Evolutionary conservation across 306 rosid species (phyloP), one percentile per base, ranked within the genome.

Genomic region (Cercis canadensis): DNA sequence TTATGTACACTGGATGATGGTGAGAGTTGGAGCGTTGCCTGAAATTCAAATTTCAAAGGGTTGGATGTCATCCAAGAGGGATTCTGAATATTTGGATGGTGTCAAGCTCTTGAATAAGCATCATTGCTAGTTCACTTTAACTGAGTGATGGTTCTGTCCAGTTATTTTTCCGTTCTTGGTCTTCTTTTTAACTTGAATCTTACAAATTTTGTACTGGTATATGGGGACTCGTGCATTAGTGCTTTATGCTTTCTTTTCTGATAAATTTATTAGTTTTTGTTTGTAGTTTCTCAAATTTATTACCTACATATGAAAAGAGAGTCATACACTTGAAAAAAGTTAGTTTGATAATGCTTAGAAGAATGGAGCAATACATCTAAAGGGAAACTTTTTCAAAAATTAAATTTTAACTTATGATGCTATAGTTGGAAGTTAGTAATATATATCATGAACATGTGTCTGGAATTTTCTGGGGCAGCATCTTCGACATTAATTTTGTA

Each of bases 341-440:
- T 37, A 7, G 10, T 37, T 37, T 37, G 43, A 2, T 37, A 9
- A 37, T 37, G 7, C 43, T 37, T 37, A 24, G 2, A 33, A 62
- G 64, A 53, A 31, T 45, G 8, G 44, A 47, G n/a, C 16, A 33
- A 17, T 62, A 24, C 39, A n/a, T 62, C 58, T 11, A 51, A 50
- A 1, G 31, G 17, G 29, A 55, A 21, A 18, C 7, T 14, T n/a
- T n/a, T 3, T 71, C 58, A n/a, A 19, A 34, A 61, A 53, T 6
- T 18, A 18, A 18, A 55, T 79, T 45, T 73, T 36, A 32, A 68
- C 31, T 68, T 11, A 11, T 18, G 33, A 55, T 68, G 47, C 33
- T 63, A 34, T 62, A 8, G 60, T 18, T 65, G 73, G 62, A 43
- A 36, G 74, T 57, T 55, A n/a, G 54, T 45, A 57, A 17, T 2